Percentiles rank a stretch among this genome's conserved stretches.
phyloP scores from a whole-genome alignment of 2,329 filamentous ascomycete genomes.

The Alternaria brassicae region DNA sequence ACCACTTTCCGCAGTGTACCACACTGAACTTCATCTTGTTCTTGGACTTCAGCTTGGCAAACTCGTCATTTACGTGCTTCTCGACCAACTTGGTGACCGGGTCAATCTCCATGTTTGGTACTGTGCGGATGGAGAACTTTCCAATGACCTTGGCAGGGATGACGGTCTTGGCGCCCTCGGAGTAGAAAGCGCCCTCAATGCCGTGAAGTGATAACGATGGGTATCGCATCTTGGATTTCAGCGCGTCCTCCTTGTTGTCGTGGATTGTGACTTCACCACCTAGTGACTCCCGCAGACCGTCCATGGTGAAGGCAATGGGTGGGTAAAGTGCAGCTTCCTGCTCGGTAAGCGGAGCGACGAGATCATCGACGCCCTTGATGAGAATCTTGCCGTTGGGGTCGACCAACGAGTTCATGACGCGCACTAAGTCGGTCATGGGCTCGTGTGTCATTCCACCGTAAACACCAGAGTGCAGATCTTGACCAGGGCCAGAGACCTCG shows the following conservation, averaged over 20 bases:
- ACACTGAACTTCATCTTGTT: conserved; percentile 84
- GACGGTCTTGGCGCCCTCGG: conserved; percentile 94
- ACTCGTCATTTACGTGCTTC: conserved; percentile 82
- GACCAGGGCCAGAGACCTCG: conserved; percentile 86
- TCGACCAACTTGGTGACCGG: conserved; percentile 85
- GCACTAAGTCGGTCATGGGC: conserved; percentile 95
- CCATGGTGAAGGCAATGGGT: conserved; percentile 93
- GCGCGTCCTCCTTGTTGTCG: conserved; percentile 85
- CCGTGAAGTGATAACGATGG: conserved; percentile 95
- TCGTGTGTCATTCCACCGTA: conserved; percentile 97
- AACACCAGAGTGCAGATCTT: conserved; percentile 95
- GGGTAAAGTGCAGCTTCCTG: conserved; percentile 91
- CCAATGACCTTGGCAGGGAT: conserved; percentile 97
- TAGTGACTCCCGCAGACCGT: conserved; percentile 89
- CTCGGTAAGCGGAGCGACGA: conserved; percentile 85
- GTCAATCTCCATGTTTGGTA: conserved; percentile 95
- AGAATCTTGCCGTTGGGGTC: conserved; percentile 90
- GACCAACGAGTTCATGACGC: conserved; percentile 82
- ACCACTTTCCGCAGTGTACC: conserved; percentile 96
- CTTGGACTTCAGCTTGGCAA: conserved; percentile 88
- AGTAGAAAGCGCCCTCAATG: conserved; percentile 91
- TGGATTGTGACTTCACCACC: conserved; percentile 88
- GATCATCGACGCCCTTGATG: conserved; percentile 91
- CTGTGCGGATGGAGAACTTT: conserved; percentile 98
- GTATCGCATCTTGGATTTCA: conserved; percentile 96